Conservation (phyloP, 2,329 filamentous ascomycete species). For the Alternaria dauci region DNA sequence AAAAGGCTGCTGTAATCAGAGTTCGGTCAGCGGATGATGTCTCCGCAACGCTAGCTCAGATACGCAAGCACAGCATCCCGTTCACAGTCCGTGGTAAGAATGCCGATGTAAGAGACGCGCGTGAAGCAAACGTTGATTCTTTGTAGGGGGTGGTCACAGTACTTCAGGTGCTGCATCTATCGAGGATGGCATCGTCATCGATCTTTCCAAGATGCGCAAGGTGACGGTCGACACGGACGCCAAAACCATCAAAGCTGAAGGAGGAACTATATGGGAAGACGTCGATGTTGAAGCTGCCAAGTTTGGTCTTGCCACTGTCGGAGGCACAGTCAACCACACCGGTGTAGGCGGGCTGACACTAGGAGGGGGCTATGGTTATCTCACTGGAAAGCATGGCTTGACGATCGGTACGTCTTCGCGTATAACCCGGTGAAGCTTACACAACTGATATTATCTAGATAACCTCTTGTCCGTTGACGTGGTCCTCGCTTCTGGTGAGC, state of each 20-base stretch:
- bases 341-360: conserved; percentile 65
- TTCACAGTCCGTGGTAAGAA: conserved; percentile 56
- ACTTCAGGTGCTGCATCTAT: conserved; percentile 62
- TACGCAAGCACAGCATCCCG: conserved; percentile 51
- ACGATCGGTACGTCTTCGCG: conserved; percentile 55
- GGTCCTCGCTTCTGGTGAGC: conserved; percentile 48
- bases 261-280: conserved; percentile 64
- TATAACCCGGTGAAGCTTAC: not conserved
- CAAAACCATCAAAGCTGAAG: conserved; percentile 59
- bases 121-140: not conserved
- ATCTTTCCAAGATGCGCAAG: conserved; percentile 61
- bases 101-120: not conserved
- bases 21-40: conserved; percentile 31
- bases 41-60: conserved; percentile 33
- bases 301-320: conserved; percentile 65
- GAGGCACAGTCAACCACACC: conserved; percentile 69
- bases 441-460: conserved; percentile 25
- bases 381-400: conserved; percentile 64
- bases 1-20: conserved; percentile 34
- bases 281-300: conserved; percentile 62
- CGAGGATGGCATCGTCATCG: conserved; percentile 64
- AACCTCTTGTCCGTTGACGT: conserved; percentile 50
- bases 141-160: conserved; percentile 63
- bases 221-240: conserved; percentile 59
- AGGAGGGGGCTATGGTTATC: conserved; percentile 67